Base-by-base conservation (phyloP, 2,329 filamentous ascomycete genomes). In the Beauveria sp. region DNA sequence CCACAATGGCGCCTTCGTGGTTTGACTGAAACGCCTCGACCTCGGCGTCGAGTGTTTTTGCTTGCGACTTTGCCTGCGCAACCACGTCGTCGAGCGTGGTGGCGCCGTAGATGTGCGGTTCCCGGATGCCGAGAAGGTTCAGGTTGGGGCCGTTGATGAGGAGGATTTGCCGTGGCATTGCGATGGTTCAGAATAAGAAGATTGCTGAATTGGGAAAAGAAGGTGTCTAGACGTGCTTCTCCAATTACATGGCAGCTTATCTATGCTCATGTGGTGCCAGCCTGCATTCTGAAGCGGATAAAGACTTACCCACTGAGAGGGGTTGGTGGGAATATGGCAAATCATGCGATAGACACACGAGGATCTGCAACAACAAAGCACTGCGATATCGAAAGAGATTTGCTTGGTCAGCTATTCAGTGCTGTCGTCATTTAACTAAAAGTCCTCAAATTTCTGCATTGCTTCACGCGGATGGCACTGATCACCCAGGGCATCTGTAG, bases 91-190 rank as follows among this genome's bases (percentile, higher is more conserved):
- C 22, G 22, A 24, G 22, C 22, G 22, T 24, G 22, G 22, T 24
- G 22, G 22, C 22, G 22, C 22, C 22, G 22, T 24, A 24, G 22
- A 24, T 24, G 22, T 24, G 22, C 22, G 22, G 22, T 24, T 24
- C 22, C 22, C 22, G 22, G 22, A 0, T 24, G 22, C 22, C 22
- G 22, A 24, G 22, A 24, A 24, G 22, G 22, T 24, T 24, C 22
- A 24, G 22, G 22, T 24, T 24, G 37, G 89, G 88, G n/a, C 89
- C 89, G 73, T 91, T 91, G 77, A 92, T 85, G 65, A 91, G 79
- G 66, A 91, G 85, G 69, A 91, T 85, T 59, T 68, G 71, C 61
- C 72, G 74, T 37, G 73, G 62, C 72, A 76, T 77, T 51, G 55
- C 47, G 7, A 28, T n/a, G 20, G 26, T 28, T 28, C 26, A 8